These are phyloP conservation scores for Verbena officinalis DNA, from an alignment of 257 asterid species.

Conservation along the genomic window DNA sequence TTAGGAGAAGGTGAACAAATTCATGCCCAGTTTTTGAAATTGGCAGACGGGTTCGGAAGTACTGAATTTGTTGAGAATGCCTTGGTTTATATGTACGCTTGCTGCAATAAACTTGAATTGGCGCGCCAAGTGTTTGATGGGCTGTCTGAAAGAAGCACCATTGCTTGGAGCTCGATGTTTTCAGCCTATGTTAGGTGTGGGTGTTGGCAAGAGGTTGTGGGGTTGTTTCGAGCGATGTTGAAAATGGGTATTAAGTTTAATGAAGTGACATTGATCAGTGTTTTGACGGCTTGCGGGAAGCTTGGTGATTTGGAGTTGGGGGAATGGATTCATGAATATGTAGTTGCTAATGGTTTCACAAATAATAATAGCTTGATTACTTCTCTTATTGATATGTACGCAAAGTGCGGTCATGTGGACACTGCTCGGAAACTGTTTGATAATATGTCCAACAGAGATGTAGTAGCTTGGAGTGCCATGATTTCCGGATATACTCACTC, in stretches of 20 bases:
- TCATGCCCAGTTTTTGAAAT: conserved; percentile 42
- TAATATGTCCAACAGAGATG: conserved; percentile 35
- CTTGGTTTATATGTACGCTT: conserved; percentile 47
- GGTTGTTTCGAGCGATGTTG: conserved; percentile 37
- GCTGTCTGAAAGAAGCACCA: conserved; percentile 34
- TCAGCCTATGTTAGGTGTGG: conserved; percentile 42
- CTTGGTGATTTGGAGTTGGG: conserved; percentile 48
- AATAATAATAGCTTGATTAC: conserved; percentile 36
- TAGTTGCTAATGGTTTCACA: conserved; percentile 34
- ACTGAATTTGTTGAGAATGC: conserved; percentile 41
- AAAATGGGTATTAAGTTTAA: conserved; percentile 28
- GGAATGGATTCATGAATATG: conserved; percentile 42
- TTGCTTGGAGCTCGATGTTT: conserved; percentile 52
- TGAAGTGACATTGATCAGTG: conserved; percentile 40
- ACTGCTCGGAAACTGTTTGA: conserved; percentile 45
- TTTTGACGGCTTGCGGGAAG: conserved; percentile 53
- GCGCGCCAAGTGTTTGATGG: conserved; percentile 47
- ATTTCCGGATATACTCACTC: conserved; percentile 45
- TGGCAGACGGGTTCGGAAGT: conserved; percentile 3
- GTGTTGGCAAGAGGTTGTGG: conserved; percentile 39
- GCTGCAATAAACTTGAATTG: conserved; percentile 30
- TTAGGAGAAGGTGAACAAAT: conserved; percentile 49
- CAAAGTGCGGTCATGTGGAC: conserved; percentile 46
- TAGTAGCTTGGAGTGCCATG: conserved; percentile 59
- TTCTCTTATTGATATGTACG: conserved; percentile 49